Evolutionary conservation across 2,329 filamentous ascomycete species (phyloP).

Genomic region (Akanthomyces lecanii): DNA sequence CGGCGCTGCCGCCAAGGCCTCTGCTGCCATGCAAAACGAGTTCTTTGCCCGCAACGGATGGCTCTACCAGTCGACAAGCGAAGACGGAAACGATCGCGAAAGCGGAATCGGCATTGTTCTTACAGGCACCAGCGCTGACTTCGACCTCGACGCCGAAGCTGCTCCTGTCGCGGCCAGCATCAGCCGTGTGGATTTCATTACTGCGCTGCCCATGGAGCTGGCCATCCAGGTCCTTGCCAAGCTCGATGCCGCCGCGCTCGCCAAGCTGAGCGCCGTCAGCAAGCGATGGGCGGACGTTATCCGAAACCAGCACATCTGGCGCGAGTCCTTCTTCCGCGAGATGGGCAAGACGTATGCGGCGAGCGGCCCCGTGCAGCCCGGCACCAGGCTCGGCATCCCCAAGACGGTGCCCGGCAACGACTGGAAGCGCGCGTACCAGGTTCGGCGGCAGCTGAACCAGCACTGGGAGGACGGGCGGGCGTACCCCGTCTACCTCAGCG

Average conservation of each 20-base stretch:
- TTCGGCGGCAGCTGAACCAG: constrained; percentile 68
- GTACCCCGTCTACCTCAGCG: constrained; percentile 81
- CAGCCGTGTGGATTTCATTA: constrained; percentile 55
- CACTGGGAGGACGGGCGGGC: constrained; percentile 79
- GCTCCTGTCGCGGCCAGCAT: constrained; percentile 39
- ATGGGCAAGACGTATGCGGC: constrained; percentile 59
- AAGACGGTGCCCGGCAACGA: constrained; percentile 58
- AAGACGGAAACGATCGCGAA: constrained; percentile 54
- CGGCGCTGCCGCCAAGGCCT: constrained; percentile 58
- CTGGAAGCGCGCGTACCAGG: constrained; percentile 82
- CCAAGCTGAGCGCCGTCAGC: constrained; percentile 47
- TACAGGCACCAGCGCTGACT: constrained; percentile 38
- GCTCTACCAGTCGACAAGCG: constrained; percentile 36
- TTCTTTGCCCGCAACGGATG: constrained; percentile 39
- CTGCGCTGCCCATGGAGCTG: constrained; percentile 52
- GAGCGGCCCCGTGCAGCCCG: constrained; percentile 47
- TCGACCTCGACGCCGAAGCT: constrained; percentile 31
- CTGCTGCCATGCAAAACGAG: constrained; percentile 57
- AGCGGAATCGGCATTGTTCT: constrained; percentile 61
- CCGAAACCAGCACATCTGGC: constrained; percentile 57
- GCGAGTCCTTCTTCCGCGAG: constrained; percentile 58
- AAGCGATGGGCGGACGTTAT: constrained; percentile 45
- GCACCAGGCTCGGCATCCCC: constrained; percentile 55
- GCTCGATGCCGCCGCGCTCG: constrained; percentile 50
- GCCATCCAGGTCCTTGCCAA: constrained; percentile 55